phyloP scores from a whole-genome alignment of 2,329 filamentous ascomycete species.

The Colletotrichum melonis region DNA sequence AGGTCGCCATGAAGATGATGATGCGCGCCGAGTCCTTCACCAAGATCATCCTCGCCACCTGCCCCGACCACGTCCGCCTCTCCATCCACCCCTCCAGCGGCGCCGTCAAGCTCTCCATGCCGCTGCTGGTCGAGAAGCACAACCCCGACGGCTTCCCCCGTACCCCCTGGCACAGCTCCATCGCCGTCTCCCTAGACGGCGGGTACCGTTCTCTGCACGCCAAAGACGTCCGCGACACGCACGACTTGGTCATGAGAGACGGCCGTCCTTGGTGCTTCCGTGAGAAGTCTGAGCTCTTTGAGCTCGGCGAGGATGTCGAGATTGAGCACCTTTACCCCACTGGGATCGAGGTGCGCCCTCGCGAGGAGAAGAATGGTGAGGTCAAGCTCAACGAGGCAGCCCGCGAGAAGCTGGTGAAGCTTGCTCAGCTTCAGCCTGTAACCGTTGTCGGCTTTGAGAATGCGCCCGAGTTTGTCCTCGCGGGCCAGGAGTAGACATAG shows the following conservation, averaged over 20 bases:
- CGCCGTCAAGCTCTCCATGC: constrained; percentile 37
- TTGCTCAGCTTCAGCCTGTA: constrained; percentile 22
- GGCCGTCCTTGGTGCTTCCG: constrained; percentile 49
- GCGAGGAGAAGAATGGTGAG: neutral
- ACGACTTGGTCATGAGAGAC: constrained; percentile 46
- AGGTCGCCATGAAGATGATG: constrained; percentile 37
- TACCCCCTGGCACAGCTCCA: constrained; percentile 48
- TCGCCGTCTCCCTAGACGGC: constrained; percentile 47
- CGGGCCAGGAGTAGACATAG: neutral
- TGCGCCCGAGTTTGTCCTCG: neutral
- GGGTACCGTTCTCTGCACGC: constrained; percentile 38
- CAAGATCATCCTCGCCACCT: constrained; percentile 35
- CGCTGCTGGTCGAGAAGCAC: constrained; percentile 38
- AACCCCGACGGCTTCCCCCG: constrained; percentile 38
- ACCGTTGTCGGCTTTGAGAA: constrained; percentile 19
- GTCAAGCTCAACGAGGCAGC: constrained; percentile 2
- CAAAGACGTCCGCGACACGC: constrained; percentile 39
- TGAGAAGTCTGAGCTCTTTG: constrained; percentile 46
- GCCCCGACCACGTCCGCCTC: constrained; percentile 36
- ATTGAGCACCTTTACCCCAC: constrained; percentile 37
- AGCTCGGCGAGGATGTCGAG: constrained; percentile 34
- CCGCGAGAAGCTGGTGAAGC: constrained; percentile 23
- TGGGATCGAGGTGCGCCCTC: constrained; percentile 30
- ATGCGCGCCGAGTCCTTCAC: constrained; percentile 36
- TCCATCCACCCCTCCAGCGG: constrained; percentile 38